phyloP scores from a whole-genome alignment of 1,284 basidiomycete genomes.

The Cystobasidium sp. region DNA sequence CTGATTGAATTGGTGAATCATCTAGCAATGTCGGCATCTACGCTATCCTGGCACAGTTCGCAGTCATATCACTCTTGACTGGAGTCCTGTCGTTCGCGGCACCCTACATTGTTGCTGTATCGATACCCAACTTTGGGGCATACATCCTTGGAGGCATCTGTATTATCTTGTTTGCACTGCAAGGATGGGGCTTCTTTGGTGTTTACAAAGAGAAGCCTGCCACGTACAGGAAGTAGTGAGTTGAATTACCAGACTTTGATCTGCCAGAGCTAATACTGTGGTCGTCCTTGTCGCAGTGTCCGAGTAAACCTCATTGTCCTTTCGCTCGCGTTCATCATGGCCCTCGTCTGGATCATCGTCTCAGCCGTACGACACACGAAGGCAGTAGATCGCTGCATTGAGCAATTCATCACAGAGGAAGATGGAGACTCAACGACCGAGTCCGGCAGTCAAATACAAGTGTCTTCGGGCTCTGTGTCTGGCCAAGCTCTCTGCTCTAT shows the following conservation, averaged over 20 bases:
- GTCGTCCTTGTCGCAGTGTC: slow-evolving; percentile 54
- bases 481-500: slow-evolving; percentile 76
- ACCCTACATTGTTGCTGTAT: slow-evolving; percentile 70
- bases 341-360: slow-evolving; percentile 77
- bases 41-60: slow-evolving; percentile 74
- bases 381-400: slow-evolving; percentile 70
- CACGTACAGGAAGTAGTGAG: slow-evolving; percentile 70
- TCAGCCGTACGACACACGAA: slow-evolving; percentile 74
- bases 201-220: slow-evolving; percentile 78
- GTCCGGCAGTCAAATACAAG: slow-evolving; percentile 47
- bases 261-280: neutral
- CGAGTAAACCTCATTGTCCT: slow-evolving; percentile 68
- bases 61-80: slow-evolving; percentile 69
- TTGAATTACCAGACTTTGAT: neutral
- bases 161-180: slow-evolving; percentile 71
- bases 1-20: slow-evolving; percentile 62
- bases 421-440: slow-evolving; percentile 55
- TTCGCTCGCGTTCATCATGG: slow-evolving; percentile 69
- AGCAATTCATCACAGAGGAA: slow-evolving; percentile 63
- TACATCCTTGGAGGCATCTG: slow-evolving; percentile 74
- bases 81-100: slow-evolving; percentile 79
- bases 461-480: slow-evolving; percentile 56
- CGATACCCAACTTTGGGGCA: slow-evolving; percentile 73
- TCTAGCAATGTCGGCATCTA: slow-evolving; percentile 78
- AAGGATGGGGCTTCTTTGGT: slow-evolving; percentile 79